phyloP scores from a whole-genome alignment of 352 stramenopile genomes.

The Globisporangium viniferum region DNA sequence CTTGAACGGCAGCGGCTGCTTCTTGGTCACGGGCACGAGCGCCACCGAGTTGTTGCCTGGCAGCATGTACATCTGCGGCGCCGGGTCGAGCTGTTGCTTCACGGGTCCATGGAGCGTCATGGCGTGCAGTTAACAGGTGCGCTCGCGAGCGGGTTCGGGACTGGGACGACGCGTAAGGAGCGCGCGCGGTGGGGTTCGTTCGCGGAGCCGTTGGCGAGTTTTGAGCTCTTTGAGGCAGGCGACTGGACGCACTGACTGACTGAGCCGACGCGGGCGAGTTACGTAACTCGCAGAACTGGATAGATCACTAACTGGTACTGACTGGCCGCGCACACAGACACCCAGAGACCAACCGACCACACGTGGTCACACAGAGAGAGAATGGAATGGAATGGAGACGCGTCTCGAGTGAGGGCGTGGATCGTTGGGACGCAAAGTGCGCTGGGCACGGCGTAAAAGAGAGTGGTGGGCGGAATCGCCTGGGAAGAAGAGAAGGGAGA shows the following conservation, averaged over 20 bases:
- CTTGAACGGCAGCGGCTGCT: conserved; percentile 29
- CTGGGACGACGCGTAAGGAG: not conserved
- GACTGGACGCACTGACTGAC: not conserved
- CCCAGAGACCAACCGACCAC: not conserved
- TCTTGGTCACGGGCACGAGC: conserved; percentile 50
- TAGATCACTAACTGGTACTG: not conserved
- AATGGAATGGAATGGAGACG: not conserved
- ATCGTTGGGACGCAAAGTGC: conserved; percentile 1
- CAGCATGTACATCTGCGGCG: conserved; percentile 36
- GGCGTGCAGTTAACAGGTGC: not conserved
- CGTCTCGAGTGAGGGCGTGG: not conserved
- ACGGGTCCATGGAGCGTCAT: conserved; percentile 49
- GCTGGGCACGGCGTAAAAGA: conserved; percentile 4
- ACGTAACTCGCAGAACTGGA: not conserved
- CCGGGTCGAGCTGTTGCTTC: conserved; percentile 38
- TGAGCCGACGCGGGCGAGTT: not conserved
- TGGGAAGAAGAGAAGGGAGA: not conserved
- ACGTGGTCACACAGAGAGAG: not conserved
- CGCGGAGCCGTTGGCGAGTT: not conserved
- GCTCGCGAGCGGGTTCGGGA: not conserved
- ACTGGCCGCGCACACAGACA: not conserved
- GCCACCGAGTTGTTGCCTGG: conserved; percentile 24
- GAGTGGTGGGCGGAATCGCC: not conserved
- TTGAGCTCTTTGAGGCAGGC: not conserved
- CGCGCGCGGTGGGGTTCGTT: not conserved